Evolutionary conservation across 2,329 filamentous ascomycete species (phyloP).

Genomic region (Nemania bipapillata): DNA sequence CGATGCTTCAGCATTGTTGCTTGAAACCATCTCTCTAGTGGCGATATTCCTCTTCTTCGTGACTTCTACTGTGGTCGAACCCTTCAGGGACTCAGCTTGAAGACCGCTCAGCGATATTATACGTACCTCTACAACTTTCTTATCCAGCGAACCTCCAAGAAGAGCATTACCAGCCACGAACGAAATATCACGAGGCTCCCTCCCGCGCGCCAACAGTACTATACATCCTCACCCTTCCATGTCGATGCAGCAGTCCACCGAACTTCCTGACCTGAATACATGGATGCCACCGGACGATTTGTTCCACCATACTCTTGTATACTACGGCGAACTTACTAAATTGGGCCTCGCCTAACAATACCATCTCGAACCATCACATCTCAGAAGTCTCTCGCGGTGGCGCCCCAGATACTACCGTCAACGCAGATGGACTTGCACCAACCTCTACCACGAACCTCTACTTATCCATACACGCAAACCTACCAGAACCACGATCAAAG

Average conservation of each 20-base stretch:
- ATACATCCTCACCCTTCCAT: neutral
- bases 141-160: slow-evolving; percentile 1
- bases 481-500: slow-evolving; percentile 59
- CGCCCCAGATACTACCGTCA: slow-evolving; percentile 60
- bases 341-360: slow-evolving; percentile 10
- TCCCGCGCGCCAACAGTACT: neutral
- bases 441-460: slow-evolving; percentile 69
- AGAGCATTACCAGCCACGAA: neutral
- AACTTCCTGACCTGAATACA: slow-evolving; percentile 47
- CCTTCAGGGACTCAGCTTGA: neutral
- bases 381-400: slow-evolving; percentile 32
- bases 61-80: neutral
- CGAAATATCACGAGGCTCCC: neutral
- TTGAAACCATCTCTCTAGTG: neutral
- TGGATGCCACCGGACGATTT: slow-evolving; percentile 45
- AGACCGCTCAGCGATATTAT: slow-evolving; percentile 1
- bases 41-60: neutral
- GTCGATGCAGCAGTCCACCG: slow-evolving; percentile 46
- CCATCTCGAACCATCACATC: slow-evolving; percentile 23
- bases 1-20: neutral
- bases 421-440: slow-evolving; percentile 76
- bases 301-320: slow-evolving; percentile 40
- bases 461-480: slow-evolving; percentile 64
- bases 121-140: neutral
- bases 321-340: slow-evolving; percentile 46